These are phyloP conservation scores for Simplicillium sp. DNA, from an alignment of 2,329 filamentous ascomycete species.

Conservation along the genomic window DNA sequence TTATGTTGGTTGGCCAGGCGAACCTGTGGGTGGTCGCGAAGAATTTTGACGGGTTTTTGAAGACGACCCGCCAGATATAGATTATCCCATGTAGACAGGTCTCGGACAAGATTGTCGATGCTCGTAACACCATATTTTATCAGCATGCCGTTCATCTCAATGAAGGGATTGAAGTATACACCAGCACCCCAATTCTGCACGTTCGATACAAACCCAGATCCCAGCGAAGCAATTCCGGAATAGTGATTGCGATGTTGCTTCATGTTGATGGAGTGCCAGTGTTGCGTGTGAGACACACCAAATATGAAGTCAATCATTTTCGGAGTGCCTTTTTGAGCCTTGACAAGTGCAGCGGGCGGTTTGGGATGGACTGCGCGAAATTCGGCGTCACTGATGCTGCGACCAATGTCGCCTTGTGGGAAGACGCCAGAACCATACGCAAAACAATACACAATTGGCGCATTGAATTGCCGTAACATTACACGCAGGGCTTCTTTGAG, in stretches of 20 bases:
- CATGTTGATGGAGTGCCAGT: conserved; percentile 94
- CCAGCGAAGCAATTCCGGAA: conserved; percentile 72
- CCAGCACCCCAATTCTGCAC: conserved; percentile 92
- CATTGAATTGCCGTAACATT: conserved; percentile 83
- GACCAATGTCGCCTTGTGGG: conserved; percentile 54
- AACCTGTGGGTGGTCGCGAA: conserved; percentile 85
- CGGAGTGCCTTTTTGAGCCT: conserved; percentile 76
- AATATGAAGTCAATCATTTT: conserved; percentile 99
- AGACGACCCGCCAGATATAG: conserved; percentile 92
- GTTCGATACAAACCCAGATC: conserved; percentile 74
- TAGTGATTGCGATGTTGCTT: conserved; percentile 86
- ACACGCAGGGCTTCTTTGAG: conserved; percentile 85
- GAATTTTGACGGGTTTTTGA: conserved; percentile 96
- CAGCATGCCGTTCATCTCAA: conserved; percentile 87
- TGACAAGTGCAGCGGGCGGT: conserved; percentile 68
- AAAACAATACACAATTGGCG: conserved; percentile 92
- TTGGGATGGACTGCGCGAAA: conserved; percentile 67
- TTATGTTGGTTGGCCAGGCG: conserved; percentile 95
- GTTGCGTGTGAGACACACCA: conserved; percentile 85
- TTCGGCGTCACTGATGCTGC: conserved; percentile 43
- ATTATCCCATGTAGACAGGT: conserved; percentile 86
- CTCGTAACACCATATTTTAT: conserved; percentile 99
- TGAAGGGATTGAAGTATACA: conserved; percentile 94
- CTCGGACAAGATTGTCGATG: conserved; percentile 76
- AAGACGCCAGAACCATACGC: conserved; percentile 97